Base-by-base conservation (phyloP, 192 early-diverging fungal genomes). In the Chytriomyces sp. region DNA sequence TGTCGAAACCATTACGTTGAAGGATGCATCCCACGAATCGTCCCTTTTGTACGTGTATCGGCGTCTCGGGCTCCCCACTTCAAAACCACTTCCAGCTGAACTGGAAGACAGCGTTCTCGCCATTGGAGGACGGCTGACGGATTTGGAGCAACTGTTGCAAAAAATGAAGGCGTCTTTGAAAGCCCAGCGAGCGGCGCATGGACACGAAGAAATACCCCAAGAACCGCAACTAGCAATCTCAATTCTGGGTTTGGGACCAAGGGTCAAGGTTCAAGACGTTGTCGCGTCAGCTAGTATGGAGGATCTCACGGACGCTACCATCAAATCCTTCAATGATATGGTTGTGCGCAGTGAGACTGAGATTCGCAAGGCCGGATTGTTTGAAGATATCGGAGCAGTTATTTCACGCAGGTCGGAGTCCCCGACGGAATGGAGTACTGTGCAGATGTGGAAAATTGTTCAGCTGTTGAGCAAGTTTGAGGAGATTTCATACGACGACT, bases 381-480 rank as follows among this genome's bases (percentile, higher is more conserved):
- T 89, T 45, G 91, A 94, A 69, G 87, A 90, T 46, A 63, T 62
- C 11, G 72, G 59, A 18, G 7, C 20, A 11, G 16, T 13, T 7
- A 7, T 35, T 20, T 5, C 18, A 2, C 28, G 26, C 18, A 64
- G 13, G 64, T 5, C 8, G 7, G 81, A 80, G 50, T 77, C 78
- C n/a, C 83, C 87, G 73, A 77, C 81, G 60, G 79, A 86, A 4
- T 99, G 98, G 97, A 90, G 88, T 49, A 82, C 92, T 0, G 87
- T 93, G 50, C 98, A 99, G 83, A 97, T 98, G 81, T 98, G 95
- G 95, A 85, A 89, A 50, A 80, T 98, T 35, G 83, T 96, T 62
- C 89, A 91, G 61, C 80, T 89, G 66, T 86, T 99, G 20, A 88
- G 91, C n/a, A 82, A 76, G 43, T 53, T 83, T 5, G 84, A 83